Evolutionary conservation across 2,329 filamentous ascomycete genomes (phyloP), one percentile per base, ranked within the genome.

Genomic region (Sporothrix euskadiensis): DNA sequence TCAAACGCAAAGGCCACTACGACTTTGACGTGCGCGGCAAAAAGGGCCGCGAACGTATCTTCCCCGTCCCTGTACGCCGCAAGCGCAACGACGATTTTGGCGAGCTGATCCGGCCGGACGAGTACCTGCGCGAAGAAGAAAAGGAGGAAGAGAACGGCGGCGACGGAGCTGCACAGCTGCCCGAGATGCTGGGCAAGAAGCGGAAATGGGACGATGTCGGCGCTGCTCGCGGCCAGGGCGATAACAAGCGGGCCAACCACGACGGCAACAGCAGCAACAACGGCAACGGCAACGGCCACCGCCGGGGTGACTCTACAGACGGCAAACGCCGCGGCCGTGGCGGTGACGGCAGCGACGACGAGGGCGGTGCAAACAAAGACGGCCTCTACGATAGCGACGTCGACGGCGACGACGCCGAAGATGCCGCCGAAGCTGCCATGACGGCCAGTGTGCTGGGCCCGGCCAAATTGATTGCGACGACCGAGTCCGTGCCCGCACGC

Each of bases 21-120:
- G 96, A 99, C 81, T 99, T 93, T 77, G 94, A 98, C 79, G 92
- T 98, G 1, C 88, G 94, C 56, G 92, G 92, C 49, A 98, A 97
- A 81, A 97, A 93, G 80, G 96, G 96, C 3, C 88, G 94, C 72
- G 96, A 99, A 80, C 91, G 94, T 75, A 92, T 97, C 83, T 98
- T 98, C 79, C 96, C 96, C 0, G 91, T 97, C 71, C 89, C 94
- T 0, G 89, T 94, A 32, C 90, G 94, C 70, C 87, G 93, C 78
- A 92, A 90, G 80, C 90, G 94, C 69, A 89, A 88, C 41, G 96
- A 98, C 79, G 95, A 98, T 76, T 99, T 96, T 82, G 96, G 96
- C 74, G 96, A 99, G 76, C 84, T 97, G 19, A 98, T 99, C 77
- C 90, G 94, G 71, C 93, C 95, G 0, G 96, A 98, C 80, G 96